Conservation (phyloP, 2,329 filamentous ascomycete genomes). For the Scedosporium boydii region DNA sequence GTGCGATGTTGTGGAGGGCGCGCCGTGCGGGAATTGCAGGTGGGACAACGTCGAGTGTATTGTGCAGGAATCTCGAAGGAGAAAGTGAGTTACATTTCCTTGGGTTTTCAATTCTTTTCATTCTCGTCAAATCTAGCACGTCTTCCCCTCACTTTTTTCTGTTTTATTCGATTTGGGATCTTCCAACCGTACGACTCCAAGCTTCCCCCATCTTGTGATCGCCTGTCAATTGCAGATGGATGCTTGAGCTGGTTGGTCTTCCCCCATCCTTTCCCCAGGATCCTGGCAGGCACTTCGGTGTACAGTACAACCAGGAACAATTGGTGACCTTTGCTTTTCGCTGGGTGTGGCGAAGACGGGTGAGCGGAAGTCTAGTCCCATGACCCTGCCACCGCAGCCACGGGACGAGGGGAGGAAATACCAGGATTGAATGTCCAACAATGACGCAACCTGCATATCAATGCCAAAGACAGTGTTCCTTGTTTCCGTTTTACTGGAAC, state of each 20-base stretch:
- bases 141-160: background rate
- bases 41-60: conserved; percentile 71
- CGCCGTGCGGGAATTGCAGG: conserved; percentile 80
- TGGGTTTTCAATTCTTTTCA: conserved; percentile 1
- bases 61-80: conserved; percentile 71
- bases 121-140: background rate
- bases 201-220: background rate
- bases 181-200: background rate
- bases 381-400: background rate
- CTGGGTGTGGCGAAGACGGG: background rate
- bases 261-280: background rate
- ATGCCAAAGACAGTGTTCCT: background rate
- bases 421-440: background rate
- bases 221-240: background rate
- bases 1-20: conserved; percentile 85
- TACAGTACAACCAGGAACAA: background rate
- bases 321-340: background rate
- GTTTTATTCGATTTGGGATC: background rate
- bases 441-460: conserved; percentile 3
- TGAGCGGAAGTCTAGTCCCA: background rate
- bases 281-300: background rate
- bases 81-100: conserved; percentile 55
- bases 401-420: background rate
- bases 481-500: background rate
- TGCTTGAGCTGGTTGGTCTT: background rate